Conservation (phyloP, 2,329 filamentous ascomycete genomes). For the Alternaria dauci region DNA sequence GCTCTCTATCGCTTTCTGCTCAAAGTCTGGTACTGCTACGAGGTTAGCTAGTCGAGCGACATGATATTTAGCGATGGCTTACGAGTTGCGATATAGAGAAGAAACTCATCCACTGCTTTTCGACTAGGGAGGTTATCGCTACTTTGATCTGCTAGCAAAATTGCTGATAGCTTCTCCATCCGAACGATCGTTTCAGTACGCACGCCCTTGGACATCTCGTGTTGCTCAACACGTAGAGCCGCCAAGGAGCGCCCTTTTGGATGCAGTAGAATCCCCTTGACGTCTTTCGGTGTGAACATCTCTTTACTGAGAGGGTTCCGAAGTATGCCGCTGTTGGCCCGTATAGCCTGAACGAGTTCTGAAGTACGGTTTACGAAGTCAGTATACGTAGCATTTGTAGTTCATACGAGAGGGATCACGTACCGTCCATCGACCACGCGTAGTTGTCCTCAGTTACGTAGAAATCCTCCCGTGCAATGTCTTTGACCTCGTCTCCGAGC, state of each 20-base stretch:
- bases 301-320: slow-evolving; percentile 46
- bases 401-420: not conserved
- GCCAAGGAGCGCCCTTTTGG: slow-evolving; percentile 36
- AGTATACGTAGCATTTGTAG: not conserved
- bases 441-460: slow-evolving; percentile 53
- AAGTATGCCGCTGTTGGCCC: slow-evolving; percentile 41
- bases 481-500: slow-evolving; percentile 41
- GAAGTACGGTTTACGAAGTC: slow-evolving; percentile 35
- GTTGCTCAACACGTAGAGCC: slow-evolving; percentile 42
- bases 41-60: not conserved
- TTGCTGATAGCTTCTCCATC: slow-evolving; percentile 39
- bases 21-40: slow-evolving; percentile 31
- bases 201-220: slow-evolving; percentile 45
- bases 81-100: slow-evolving; percentile 46
- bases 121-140: slow-evolving; percentile 40
- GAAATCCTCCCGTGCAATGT: slow-evolving; percentile 47
- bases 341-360: slow-evolving; percentile 46
- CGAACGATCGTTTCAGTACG: slow-evolving; percentile 39
- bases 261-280: slow-evolving; percentile 42
- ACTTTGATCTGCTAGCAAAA: slow-evolving; percentile 41
- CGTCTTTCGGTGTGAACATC: slow-evolving; percentile 48
- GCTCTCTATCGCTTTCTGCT: slow-evolving; percentile 43
- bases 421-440: slow-evolving; percentile 39
- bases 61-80: slow-evolving; percentile 11
- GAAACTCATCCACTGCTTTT: slow-evolving; percentile 43